Evolutionary conservation across 1,139 yeast species (phyloP).

Genomic region (Suhomyces coccinellae): DNA sequence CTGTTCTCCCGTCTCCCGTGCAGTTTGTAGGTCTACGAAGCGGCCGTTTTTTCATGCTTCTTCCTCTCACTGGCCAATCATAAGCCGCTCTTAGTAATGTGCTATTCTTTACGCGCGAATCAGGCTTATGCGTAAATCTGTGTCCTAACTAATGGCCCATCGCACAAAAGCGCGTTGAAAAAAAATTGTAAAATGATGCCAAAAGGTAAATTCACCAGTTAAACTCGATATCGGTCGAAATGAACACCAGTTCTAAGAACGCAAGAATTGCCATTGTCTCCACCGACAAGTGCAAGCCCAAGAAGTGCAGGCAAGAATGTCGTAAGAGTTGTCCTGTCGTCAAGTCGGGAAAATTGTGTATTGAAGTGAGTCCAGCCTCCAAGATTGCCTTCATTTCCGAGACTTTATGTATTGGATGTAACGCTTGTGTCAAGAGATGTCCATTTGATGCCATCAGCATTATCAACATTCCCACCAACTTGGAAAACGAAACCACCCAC

Average conservation of each 20-base stretch:
- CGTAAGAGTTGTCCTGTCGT: slow-evolving; percentile 96
- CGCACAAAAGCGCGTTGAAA: slow-evolving; percentile 12
- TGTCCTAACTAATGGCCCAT: slow-evolving; percentile 7
- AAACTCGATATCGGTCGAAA: slow-evolving; percentile 1
- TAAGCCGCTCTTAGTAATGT: slow-evolving; percentile 11
- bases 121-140: slow-evolving; percentile 14
- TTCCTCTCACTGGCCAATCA: slow-evolving; percentile 10
- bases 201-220: not conserved
- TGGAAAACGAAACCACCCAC: slow-evolving; percentile 90
- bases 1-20: too few relatives aligned
- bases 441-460: slow-evolving; percentile 96
- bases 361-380: slow-evolving; percentile 87
- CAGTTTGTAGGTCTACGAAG: too few relatives aligned
- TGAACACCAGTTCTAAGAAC: slow-evolving; percentile 36
- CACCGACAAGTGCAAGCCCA: slow-evolving; percentile 93
- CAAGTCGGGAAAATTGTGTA: slow-evolving; percentile 95
- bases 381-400: slow-evolving; percentile 97
- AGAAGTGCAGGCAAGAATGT: slow-evolving; percentile 98
- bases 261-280: slow-evolving; percentile 94
- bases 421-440: slow-evolving; percentile 98
- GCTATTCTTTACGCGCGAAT: slow-evolving; percentile 17
- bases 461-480: slow-evolving; percentile 92
- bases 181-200: slow-evolving; percentile 13
- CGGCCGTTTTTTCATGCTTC: too few relatives aligned
- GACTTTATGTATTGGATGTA: slow-evolving; percentile 95